Conservation (phyloP, 768 basidiomycete species). For the Boletus rubescentipes region DNA sequence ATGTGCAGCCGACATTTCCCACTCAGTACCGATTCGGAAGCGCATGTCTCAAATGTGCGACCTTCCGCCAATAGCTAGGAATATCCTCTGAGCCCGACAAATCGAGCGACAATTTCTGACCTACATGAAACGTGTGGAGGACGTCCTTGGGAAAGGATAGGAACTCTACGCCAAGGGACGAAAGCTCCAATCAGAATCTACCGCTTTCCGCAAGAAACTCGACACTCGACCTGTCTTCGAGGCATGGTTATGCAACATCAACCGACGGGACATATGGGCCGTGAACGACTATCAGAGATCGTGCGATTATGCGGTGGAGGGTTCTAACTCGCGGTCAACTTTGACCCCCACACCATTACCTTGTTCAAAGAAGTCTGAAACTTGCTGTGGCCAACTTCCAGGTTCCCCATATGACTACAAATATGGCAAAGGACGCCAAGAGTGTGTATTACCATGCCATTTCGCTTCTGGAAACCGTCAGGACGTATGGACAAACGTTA, state of each 20-base stretch:
- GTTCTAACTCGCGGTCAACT: slow-evolving; percentile 92
- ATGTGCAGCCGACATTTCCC: slow-evolving; percentile 14
- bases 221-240: slow-evolving; percentile 94
- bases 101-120: slow-evolving; percentile 94
- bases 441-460: slow-evolving; percentile 98
- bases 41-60: slow-evolving; percentile 99
- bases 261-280: slow-evolving; percentile 86
- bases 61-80: slow-evolving; percentile 95
- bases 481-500: slow-evolving; percentile 94
- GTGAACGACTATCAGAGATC: slow-evolving; percentile 91
- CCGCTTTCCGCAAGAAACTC: slow-evolving; percentile 92
- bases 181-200: slow-evolving; percentile 88
- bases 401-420: slow-evolving; percentile 91
- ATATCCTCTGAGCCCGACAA: slow-evolving; percentile 99
- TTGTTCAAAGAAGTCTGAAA: slow-evolving; percentile 98
- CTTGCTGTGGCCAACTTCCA: slow-evolving; percentile 91
- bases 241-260: slow-evolving; percentile 96
- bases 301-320: slow-evolving; percentile 69
- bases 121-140: slow-evolving; percentile 99
- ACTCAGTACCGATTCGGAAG: slow-evolving; percentile 95
- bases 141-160: slow-evolving; percentile 98
- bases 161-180: slow-evolving; percentile 99
- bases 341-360: slow-evolving; percentile 97
- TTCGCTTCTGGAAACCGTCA: slow-evolving; percentile 97
- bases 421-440: slow-evolving; percentile 99